phyloP scores from a whole-genome alignment of 768 basidiomycete genomes.

The Pleurotus cornucopiae region DNA sequence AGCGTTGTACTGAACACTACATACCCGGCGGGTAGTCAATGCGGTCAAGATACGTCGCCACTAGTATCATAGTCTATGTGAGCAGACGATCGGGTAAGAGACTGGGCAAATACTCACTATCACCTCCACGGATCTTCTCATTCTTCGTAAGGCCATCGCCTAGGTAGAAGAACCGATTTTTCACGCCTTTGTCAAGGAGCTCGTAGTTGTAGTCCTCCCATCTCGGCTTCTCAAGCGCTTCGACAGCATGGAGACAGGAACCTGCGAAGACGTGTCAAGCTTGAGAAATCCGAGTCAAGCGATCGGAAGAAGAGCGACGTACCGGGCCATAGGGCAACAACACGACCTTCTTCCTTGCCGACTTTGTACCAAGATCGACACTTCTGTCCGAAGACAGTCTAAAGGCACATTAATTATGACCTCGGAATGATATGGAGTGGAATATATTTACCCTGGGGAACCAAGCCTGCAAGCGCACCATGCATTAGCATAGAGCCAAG shows the following conservation, averaged over 20 bases:
- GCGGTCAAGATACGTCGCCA: neutral
- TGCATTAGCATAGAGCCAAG: slow-evolving; percentile 3
- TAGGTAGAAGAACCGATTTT: slow-evolving; percentile 54
- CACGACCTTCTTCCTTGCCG: slow-evolving; percentile 53
- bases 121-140: slow-evolving; percentile 37
- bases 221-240: slow-evolving; percentile 47
- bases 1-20: neutral
- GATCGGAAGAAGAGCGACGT: slow-evolving; percentile 6
- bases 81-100: neutral
- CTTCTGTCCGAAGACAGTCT: slow-evolving; percentile 57
- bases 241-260: slow-evolving; percentile 46
- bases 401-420: neutral
- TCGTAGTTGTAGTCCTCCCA: slow-evolving; percentile 66
- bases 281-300: neutral
- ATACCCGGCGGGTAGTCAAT: slow-evolving; percentile 1
- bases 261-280: slow-evolving; percentile 24
- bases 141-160: slow-evolving; percentile 57
- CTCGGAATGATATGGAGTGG: too few relatives aligned
- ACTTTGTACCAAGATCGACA: slow-evolving; percentile 65
- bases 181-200: slow-evolving; percentile 28
- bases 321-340: slow-evolving; percentile 62
- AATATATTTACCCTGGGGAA: slow-evolving; percentile 33
- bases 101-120: slow-evolving; percentile 22
- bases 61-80: neutral
- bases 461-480: slow-evolving; percentile 29